Base-by-base conservation (phyloP, 805 yeast genomes). In the Kazachstania martiniae region DNA sequence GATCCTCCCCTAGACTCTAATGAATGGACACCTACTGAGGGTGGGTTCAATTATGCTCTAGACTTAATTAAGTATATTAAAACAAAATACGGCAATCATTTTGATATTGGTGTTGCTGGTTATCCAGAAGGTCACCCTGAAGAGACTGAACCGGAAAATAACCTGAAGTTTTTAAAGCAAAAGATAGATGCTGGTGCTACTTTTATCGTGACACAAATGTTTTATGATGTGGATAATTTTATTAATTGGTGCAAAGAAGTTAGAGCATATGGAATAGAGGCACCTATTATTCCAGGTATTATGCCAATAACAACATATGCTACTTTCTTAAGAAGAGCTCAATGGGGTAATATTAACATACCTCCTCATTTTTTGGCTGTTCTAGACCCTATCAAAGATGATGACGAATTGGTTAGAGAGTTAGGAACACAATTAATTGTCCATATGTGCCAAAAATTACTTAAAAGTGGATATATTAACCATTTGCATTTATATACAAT, bases 111-210 rank as follows among this genome's bases (percentile, higher is more conserved):
- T 32, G 93, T 91, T 15, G 97, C 97, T 8, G 98, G 84, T 3
- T 91, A 91, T 55, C 96, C 98, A 1, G 98, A 91, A 56, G 96
- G 96, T 3, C 95, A 87, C 49, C 87, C 95, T 3, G 98, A 91
- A 51, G 94, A 85, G 50, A 56, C 63, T 3, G 60, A 61, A 7
- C 66, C 65, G 16, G 51, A 63, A 25, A 63, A 84, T 39, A 34
- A 39, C 22, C 60, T 79, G 33, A 59, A 60, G 16, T 81, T 68
- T 46, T 66, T 91, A 52, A 84, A 83, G 56, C 85, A 84, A 49
- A 91, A 91, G 51, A 77, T 85, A 42, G 96, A 91, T 44, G 85
- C 81, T 2, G 98, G 98, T 15, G 98, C 94, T 4, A 80, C 81
- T 47, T 89, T 91, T 53, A 77, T 91, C 35, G 77, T 91, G 42